phyloP scores from a whole-genome alignment of 78 protist genomes.

The Dictyostelium capitatum region DNA sequence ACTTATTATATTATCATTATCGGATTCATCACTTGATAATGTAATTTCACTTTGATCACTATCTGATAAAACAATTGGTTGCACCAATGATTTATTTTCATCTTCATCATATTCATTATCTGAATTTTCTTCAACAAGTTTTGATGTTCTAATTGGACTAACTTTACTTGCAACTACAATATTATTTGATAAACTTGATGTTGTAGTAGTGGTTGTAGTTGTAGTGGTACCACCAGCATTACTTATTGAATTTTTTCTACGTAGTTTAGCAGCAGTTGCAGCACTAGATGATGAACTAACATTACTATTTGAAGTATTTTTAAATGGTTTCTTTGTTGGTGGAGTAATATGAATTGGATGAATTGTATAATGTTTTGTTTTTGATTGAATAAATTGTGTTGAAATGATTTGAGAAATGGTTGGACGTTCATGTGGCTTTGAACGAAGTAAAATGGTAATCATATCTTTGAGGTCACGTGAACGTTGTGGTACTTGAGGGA shows the following conservation, averaged over 20 bases:
- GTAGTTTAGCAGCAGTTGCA: not conserved
- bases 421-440: slow-evolving; percentile 63
- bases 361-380: slow-evolving; percentile 55
- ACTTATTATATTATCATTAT: not conserved
- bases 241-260: not conserved
- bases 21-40: not conserved
- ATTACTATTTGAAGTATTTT: not conserved
- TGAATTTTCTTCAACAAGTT: slow-evolving; percentile 2
- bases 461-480: slow-evolving; percentile 60
- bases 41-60: not conserved
- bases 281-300: not conserved
- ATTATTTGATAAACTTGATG: not conserved
- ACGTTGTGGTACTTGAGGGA: slow-evolving; percentile 36
- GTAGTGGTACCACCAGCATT: not conserved
- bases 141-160: not conserved
- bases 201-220: not conserved
- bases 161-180: not conserved
- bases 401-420: slow-evolving; percentile 47
- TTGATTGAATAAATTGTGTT: slow-evolving; percentile 63
- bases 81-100: not conserved
- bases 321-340: not conserved
- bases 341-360: slow-evolving; percentile 34
- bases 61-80: slow-evolving; percentile 18
- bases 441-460: slow-evolving; percentile 32
- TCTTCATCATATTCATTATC: not conserved